A percentile compares a stretch with the other conserved stretches of the same genome.
Evolutionary conservation across 768 basidiomycete genomes (phyloP).

Genomic region (Collybia sordida): DNA sequence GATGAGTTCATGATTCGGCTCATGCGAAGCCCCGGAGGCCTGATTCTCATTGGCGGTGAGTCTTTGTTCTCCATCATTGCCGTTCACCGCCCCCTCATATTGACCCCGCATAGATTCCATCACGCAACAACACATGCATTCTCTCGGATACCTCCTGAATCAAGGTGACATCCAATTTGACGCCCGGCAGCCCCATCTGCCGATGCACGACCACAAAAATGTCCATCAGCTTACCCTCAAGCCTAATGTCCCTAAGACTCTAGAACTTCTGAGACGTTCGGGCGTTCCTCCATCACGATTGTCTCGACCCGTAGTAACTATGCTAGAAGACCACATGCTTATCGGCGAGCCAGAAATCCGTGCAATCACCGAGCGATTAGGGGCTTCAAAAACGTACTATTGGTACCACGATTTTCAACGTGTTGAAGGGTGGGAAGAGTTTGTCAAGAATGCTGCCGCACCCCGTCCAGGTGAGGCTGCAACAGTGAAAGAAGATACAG

Average conservation of each 20-base stretch:
- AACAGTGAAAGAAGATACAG: slow-evolving; percentile 23
- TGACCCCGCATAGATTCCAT: slow-evolving; percentile 17
- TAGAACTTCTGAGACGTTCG: slow-evolving; percentile 17
- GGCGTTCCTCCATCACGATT: slow-evolving; percentile 26
- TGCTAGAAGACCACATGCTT: slow-evolving; percentile 29
- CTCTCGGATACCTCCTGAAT: slow-evolving; percentile 21
- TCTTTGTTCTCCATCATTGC: not conserved
- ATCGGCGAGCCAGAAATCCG: slow-evolving; percentile 24
- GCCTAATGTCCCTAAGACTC: slow-evolving; percentile 19
- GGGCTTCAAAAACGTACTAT: slow-evolving; percentile 19
- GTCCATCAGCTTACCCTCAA: slow-evolving; percentile 24
- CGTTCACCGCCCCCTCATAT: not conserved
- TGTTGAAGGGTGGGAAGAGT: slow-evolving; percentile 25
- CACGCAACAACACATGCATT: slow-evolving; percentile 21
- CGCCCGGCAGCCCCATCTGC: slow-evolving; percentile 16
- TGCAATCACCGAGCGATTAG: slow-evolving; percentile 22
- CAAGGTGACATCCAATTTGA: slow-evolving; percentile 22
- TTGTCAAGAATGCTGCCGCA: slow-evolving; percentile 18
- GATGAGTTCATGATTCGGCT: slow-evolving; percentile 28
- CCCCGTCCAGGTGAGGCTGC: slow-evolving; percentile 20
- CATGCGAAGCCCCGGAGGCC: slow-evolving; percentile 25
- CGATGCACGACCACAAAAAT: slow-evolving; percentile 21
- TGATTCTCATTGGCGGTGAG: slow-evolving; percentile 28
- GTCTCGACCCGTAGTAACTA: slow-evolving; percentile 24
- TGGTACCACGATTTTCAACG: slow-evolving; percentile 25